Evolutionary conservation across 345 rosid species (phyloP), one percentile per base, ranked within the genome.

Genomic region (Linum tenue): DNA sequence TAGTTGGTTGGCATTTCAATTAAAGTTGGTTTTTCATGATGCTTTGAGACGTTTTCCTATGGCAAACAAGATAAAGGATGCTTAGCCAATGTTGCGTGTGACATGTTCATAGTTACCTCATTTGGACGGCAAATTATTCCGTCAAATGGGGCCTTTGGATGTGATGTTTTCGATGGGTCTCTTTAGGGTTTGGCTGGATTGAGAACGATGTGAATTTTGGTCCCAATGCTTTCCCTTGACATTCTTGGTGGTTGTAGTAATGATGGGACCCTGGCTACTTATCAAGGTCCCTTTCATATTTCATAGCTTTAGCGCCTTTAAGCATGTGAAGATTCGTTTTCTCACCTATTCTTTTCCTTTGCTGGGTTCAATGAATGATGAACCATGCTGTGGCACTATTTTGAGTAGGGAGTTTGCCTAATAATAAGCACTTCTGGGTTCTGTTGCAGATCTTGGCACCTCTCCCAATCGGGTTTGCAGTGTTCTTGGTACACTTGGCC

Each of bases 381-480:
- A 44, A 44, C 7, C 12, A 41, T 44, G 12, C 7, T 44, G 51
- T 14, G 31, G 31, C 31, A 22, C 31, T 22, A 0, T 1, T 22
- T 22, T 22, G 31, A 22, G 31, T 22, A 22, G 31, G 31, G 31
- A 22, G 31, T 22, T 22, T 41, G 44, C 44, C 44, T 4, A 41
- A 41, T 41, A n/a, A n/a, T 22, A 22, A 22, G 31, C 31, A 22
- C 31, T 22, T 22, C 0, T 22, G 31, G 31, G 31, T 22, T 22
- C 31, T 22, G 1, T 14, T 44, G 51, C 4, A 44, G 51, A 44
- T 72, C 68, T 35, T 79, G 76, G 83, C 83, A 48, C 80, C 83
- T 42, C 83, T 79, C 31, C 83, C 83, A 16, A 79, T 79, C 35
- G 83, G 83, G 55, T 79, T 79, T 43, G 83, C 83, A 7, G 83